Base-by-base conservation (phyloP, 75 land plant species). In the Picea glauca region DNA sequence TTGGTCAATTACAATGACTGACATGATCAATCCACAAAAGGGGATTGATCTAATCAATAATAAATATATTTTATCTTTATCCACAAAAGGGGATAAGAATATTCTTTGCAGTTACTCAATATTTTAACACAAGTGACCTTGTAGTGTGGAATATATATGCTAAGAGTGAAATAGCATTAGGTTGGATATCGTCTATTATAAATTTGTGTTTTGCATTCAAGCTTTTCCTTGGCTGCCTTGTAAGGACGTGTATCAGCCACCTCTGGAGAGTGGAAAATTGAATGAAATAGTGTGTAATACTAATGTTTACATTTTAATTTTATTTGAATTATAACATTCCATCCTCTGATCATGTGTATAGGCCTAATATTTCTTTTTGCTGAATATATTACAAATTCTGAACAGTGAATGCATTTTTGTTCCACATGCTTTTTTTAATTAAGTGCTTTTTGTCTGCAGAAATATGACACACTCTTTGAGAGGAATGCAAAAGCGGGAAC, bases 381-480 rank as follows among this genome's bases (percentile, higher is more conserved):
- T 70, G 50, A n/a, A n/a, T 20, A 15, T 20, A 67, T 67, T 38
- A 20, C 20, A 20, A 20, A 43, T 70, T n/a, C 13, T 18, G 74
- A n/a, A 70, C 43, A 35, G 26, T 70, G 7, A 38, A 70, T 70
- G 50, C 33, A n/a, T 18, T 15, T 38, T 70, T 13, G 8, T 70
- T 43, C 43, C 23, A 40, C 67, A 31, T 70, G 12, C 23, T 21
- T 70, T 43, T 70, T 8, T 15, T 70, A 40, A 50, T 50, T 50
- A 50, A 50, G 56, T 50, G 12, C 56, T 0, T 62, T 62, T 58
- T 76, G 50, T 57, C 20, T 43, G 76, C 91, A 94, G 97, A 96
- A 84, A 82, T 96, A 96, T 76, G 87, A 94, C 20, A 76, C 62
- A 13, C 81, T 96, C 57, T 96, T 96, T 84, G 94, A 96, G 81